These are phyloP conservation scores for Trichoderma semiorbis DNA, from an alignment of 2,329 filamentous ascomycete species.

Conservation along the genomic window DNA sequence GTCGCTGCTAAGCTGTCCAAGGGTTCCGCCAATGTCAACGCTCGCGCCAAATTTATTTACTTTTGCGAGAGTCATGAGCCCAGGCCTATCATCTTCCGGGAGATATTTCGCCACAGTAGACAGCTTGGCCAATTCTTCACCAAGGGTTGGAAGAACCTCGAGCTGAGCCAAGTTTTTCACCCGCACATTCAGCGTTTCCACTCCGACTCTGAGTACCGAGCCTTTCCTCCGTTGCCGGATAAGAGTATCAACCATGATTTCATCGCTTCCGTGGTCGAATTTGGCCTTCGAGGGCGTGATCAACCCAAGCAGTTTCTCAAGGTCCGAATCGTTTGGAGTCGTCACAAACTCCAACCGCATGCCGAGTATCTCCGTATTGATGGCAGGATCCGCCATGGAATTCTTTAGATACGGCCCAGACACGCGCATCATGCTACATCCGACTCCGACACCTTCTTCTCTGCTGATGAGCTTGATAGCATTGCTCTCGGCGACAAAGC, in stretches of 20 bases:
- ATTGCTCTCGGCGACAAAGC: constrained; percentile 69
- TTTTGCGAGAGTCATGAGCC: constrained; percentile 70
- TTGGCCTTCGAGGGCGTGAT: constrained; percentile 90
- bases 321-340: constrained; percentile 71
- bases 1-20: constrained; percentile 63
- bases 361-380: constrained; percentile 60
- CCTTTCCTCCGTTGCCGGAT: constrained; percentile 84
- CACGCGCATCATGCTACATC: constrained; percentile 71
- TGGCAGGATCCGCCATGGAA: constrained; percentile 54
- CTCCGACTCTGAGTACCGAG: constrained; percentile 67
- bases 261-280: constrained; percentile 80
- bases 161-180: constrained; percentile 64
- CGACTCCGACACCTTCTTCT: constrained; percentile 66
- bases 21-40: constrained; percentile 61
- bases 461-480: constrained; percentile 79
- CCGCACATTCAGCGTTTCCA: constrained; percentile 61
- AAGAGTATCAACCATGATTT: constrained; percentile 91
- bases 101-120: constrained; percentile 91
- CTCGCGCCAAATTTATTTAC: constrained; percentile 61
- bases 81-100: constrained; percentile 91
- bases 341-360: constrained; percentile 70
- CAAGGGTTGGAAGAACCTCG: constrained; percentile 64
- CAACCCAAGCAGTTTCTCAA: constrained; percentile 77
- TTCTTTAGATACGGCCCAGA: constrained; percentile 64
- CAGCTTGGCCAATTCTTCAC: constrained; percentile 74